Conservation (phyloP, 2,329 filamentous ascomycete genomes). For the Domatiomyces catenatus region DNA sequence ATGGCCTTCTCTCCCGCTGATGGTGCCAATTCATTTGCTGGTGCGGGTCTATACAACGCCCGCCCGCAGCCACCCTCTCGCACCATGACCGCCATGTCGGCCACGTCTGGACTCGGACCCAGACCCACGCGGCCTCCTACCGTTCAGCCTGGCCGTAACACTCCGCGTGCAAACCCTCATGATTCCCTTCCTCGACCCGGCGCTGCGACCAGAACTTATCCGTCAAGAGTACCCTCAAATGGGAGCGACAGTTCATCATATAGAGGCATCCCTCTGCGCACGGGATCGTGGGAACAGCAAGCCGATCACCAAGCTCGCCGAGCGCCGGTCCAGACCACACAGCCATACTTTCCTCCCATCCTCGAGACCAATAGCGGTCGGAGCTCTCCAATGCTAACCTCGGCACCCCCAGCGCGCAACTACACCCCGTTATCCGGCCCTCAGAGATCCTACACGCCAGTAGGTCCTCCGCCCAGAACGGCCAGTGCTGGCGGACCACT, state of each 20-base stretch:
- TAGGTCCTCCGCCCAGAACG: not conserved
- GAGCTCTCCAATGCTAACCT: constrained; percentile 11
- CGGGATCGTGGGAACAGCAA: not conserved
- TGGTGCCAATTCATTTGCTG: constrained; percentile 3
- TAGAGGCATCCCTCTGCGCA: not conserved
- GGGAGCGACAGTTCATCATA: not conserved
- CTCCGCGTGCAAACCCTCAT: constrained; percentile 18
- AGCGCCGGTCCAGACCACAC: constrained; percentile 1
- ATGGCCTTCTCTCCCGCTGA: constrained; percentile 38
- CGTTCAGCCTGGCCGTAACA: constrained; percentile 16
- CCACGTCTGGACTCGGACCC: constrained; percentile 17
- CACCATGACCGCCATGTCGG: constrained; percentile 16
- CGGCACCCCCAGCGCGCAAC: constrained; percentile 1
- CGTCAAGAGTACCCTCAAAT: constrained; percentile 6
- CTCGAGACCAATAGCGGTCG: constrained; percentile 8
- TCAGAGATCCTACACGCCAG: not conserved
- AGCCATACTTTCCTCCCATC: constrained; percentile 4
- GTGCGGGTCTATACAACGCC: constrained; percentile 11
- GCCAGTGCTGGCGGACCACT: constrained; percentile 1
- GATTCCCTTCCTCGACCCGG: constrained; percentile 18
- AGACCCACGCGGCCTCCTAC: constrained; percentile 14
- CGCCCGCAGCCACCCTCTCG: constrained; percentile 8
- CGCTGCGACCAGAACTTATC: constrained; percentile 12
- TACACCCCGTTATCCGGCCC: not conserved
- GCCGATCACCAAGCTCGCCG: constrained; percentile 1